Evolutionary conservation across 768 basidiomycete species (phyloP), one percentile per base, ranked within the genome.

Genomic region (Agrocybe praecox): DNA sequence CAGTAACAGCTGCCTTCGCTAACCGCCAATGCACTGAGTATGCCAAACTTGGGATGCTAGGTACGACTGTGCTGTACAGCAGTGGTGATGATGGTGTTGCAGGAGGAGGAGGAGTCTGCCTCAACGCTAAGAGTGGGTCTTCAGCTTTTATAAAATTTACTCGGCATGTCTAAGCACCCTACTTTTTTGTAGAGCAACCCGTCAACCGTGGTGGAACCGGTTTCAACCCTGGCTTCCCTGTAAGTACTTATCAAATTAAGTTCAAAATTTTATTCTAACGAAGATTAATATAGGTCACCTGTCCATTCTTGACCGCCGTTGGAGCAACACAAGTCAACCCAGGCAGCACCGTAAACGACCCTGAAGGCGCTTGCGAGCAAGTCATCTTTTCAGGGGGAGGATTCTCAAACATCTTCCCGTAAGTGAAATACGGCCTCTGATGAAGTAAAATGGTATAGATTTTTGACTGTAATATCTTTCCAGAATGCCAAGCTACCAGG

Each of bases 371-470:
- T 0, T 83, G 80, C 53, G 71, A 77, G 55, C 61, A 73, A 53
- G 70, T 75, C 11, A 82, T 82, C 34, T 75, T 75, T 59, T 79
- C 81, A 3, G 73, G 83, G 14, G 83, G 83, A 29, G 83, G 83
- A 47, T 84, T 84, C 62, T 79, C 73, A 1, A 76, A 76, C 51
- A 73, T 74, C 26, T 76, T 75, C 65, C 60, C 73, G 75, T 75
- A 12, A 26, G 67, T 64, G 6, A 23, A 29, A 4, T 9, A 29
- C 26, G 26, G 26, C 26, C 26, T 29, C 26, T 1, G 29, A 6
- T 1, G 10, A 40, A 29, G 22, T 8, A 0, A 46, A 18, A n/a
- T 9, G 19, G 24, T 55, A 2, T 17, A 26, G 33, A 21, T 42
- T 15, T 18, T 29, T 5, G 44, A 19, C 47, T 11, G 49, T 26